Percentiles rank a stretch among this genome's conserved stretches.
phyloP scores from a whole-genome alignment of 2,329 filamentous ascomycete genomes.

The Aspergillus cejpii region DNA sequence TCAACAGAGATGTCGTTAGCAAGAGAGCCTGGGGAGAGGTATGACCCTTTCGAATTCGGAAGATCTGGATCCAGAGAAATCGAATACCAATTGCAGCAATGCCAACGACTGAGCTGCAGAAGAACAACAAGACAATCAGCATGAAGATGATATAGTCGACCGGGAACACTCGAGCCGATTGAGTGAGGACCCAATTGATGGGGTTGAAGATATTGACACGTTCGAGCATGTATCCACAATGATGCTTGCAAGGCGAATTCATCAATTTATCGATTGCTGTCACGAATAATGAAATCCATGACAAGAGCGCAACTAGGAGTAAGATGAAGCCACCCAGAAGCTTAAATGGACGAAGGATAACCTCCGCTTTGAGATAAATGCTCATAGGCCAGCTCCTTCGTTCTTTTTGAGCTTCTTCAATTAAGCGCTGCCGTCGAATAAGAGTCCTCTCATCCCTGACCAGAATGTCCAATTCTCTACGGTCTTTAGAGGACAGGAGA shows the following conservation, averaged over 20 bases:
- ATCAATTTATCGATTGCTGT: constrained; percentile 94
- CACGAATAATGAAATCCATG: constrained; percentile 90
- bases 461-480: constrained; percentile 78
- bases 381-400: constrained; percentile 67
- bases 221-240: constrained; percentile 86
- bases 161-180: constrained; percentile 76
- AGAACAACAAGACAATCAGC: constrained; percentile 76
- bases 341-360: constrained; percentile 80
- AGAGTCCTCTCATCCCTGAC: constrained; percentile 87
- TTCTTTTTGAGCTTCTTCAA: constrained; percentile 61
- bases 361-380: constrained; percentile 71
- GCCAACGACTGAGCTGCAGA: constrained; percentile 78
- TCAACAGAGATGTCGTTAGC: constrained; percentile 83
- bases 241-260: constrained; percentile 85
- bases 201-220: constrained; percentile 91
- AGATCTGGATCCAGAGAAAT: constrained; percentile 91
- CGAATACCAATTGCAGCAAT: constrained; percentile 84
- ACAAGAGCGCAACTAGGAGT: constrained; percentile 63
- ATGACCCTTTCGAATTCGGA: constrained; percentile 80
- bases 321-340: constrained; percentile 76
- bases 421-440: constrained; percentile 78
- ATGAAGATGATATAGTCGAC: constrained; percentile 88
- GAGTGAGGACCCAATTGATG: constrained; percentile 80
- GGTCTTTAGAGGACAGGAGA: constrained; percentile 74
- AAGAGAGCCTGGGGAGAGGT: constrained; percentile 89